Percentiles rank a stretch among this genome's conserved stretches.
Evolutionary conservation across 2,329 filamentous ascomycete genomes (phyloP).

Genomic region (Xylariaceae sp.): DNA sequence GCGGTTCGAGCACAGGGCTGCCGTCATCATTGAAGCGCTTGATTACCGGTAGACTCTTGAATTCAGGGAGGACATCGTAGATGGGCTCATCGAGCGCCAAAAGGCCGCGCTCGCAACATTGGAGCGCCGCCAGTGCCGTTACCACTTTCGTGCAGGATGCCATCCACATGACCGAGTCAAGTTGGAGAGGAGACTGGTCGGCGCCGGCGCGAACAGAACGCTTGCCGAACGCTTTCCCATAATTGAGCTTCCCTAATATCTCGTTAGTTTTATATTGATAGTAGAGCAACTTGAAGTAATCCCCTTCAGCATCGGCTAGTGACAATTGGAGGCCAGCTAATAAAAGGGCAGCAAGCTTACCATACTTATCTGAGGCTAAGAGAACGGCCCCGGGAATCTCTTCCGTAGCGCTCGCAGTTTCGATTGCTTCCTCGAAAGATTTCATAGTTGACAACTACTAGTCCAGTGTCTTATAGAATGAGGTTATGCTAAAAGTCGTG

Average conservation of each 20-base stretch:
- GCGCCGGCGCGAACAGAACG: slow-evolving; percentile 30
- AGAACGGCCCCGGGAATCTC: slow-evolving; percentile 33
- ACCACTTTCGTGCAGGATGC: slow-evolving; percentile 45
- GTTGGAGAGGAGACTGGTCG: slow-evolving; percentile 27
- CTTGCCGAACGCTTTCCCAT: slow-evolving; percentile 32
- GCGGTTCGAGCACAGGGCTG: slow-evolving; percentile 25
- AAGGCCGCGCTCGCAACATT: slow-evolving; percentile 52
- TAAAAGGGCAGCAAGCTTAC: slow-evolving; percentile 20
- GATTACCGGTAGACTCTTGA: slow-evolving; percentile 36
- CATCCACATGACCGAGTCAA: slow-evolving; percentile 38
- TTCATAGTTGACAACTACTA: slow-evolving; percentile 9
- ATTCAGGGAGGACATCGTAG: slow-evolving; percentile 49
- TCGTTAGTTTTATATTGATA: neutral
- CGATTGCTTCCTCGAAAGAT: slow-evolving; percentile 30
- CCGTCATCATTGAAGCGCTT: slow-evolving; percentile 26
- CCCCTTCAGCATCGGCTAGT: neutral
- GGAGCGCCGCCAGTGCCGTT: slow-evolving; percentile 51
- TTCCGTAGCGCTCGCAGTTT: slow-evolving; percentile 28
- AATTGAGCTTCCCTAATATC: slow-evolving; percentile 21
- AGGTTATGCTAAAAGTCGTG: neutral
- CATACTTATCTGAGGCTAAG: slow-evolving; percentile 24
- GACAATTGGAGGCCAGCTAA: neutral
- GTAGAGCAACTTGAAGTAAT: neutral
- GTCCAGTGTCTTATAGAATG: neutral
- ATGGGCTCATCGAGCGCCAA: slow-evolving; percentile 51